These are phyloP conservation scores for Alternaria rosae DNA, from an alignment of 2,329 filamentous ascomycete genomes.

Conservation along the genomic window DNA sequence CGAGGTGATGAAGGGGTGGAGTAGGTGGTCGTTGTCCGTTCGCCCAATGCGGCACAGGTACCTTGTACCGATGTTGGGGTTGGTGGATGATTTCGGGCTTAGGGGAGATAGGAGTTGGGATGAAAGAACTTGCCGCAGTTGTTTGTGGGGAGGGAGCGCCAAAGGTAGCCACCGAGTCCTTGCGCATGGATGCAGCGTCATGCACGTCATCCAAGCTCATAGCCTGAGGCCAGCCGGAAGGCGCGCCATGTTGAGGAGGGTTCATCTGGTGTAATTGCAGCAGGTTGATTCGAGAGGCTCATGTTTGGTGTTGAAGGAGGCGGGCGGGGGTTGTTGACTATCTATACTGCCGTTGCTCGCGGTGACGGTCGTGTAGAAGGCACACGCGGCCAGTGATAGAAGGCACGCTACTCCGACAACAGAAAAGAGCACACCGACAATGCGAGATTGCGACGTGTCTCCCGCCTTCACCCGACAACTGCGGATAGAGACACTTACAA, in stretches of 20 bases:
- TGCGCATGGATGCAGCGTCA: background rate
- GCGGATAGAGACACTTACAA: background rate
- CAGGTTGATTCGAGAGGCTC: background rate
- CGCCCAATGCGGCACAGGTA: background rate
- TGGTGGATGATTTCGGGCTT: background rate
- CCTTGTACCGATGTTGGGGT: background rate
- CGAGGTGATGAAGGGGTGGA: constrained; percentile 5
- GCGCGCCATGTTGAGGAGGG: constrained; percentile 1
- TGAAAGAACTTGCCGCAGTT: background rate
- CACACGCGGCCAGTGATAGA: constrained; percentile 7
- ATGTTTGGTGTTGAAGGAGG: background rate
- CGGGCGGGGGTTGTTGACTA: constrained; percentile 1
- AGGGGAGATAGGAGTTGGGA: constrained; percentile 1
- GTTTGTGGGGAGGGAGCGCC: background rate
- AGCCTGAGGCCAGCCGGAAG: background rate
- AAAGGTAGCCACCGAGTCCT: background rate
- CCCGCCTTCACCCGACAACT: background rate
- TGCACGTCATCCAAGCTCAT: constrained; percentile 7
- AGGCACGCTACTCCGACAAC: background rate
- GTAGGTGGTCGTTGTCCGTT: background rate
- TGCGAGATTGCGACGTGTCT: constrained; percentile 1
- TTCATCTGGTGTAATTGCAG: constrained; percentile 10
- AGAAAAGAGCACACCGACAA: background rate
- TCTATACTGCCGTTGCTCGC: constrained; percentile 6
- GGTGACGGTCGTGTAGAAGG: constrained; percentile 9